These are phyloP conservation scores for Athelia sp. DNA, from an alignment of 1,284 basidiomycete genomes.

Conservation along the genomic window DNA sequence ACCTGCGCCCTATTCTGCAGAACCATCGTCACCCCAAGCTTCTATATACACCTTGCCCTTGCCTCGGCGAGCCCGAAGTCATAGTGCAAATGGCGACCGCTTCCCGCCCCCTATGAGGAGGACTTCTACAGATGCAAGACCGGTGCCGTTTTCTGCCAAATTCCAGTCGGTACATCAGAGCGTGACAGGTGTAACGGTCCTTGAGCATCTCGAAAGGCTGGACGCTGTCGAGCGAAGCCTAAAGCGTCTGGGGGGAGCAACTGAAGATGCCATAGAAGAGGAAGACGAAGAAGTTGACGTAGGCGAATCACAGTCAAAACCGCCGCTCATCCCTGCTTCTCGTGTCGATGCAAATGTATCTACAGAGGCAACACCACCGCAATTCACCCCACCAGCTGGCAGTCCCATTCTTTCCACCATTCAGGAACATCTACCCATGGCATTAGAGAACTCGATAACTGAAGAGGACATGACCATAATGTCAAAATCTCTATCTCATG, in stretches of 20 bases:
- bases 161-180: conserved; percentile 76
- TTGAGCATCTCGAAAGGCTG: conserved; percentile 76
- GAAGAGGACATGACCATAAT: conserved; percentile 70
- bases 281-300: conserved; percentile 47
- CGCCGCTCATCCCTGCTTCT: conserved; percentile 14
- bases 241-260: conserved; percentile 61
- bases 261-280: conserved; percentile 41
- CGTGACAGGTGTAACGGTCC: conserved; percentile 74
- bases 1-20: conserved; percentile 30
- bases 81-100: conserved; percentile 47
- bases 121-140: conserved; percentile 61
- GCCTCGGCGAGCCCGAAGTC: conserved; percentile 54
- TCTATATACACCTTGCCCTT: conserved; percentile 61
- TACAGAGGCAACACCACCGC: conserved; percentile 29
- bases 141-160: conserved; percentile 75
- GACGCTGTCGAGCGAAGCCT: conserved; percentile 77
- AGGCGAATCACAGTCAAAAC: conserved; percentile 38
- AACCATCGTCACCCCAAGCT: conserved; percentile 42
- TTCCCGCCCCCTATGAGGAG: conserved; percentile 71
- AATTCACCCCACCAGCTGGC: conserved; percentile 45
- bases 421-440: background rate
- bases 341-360: conserved; percentile 6
- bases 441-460: conserved; percentile 14
- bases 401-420: background rate
- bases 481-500: conserved; percentile 70